These are phyloP conservation scores for Blastobotrys chiropterorum DNA, from an alignment of 805 yeast genomes.

Conservation along the genomic window DNA sequence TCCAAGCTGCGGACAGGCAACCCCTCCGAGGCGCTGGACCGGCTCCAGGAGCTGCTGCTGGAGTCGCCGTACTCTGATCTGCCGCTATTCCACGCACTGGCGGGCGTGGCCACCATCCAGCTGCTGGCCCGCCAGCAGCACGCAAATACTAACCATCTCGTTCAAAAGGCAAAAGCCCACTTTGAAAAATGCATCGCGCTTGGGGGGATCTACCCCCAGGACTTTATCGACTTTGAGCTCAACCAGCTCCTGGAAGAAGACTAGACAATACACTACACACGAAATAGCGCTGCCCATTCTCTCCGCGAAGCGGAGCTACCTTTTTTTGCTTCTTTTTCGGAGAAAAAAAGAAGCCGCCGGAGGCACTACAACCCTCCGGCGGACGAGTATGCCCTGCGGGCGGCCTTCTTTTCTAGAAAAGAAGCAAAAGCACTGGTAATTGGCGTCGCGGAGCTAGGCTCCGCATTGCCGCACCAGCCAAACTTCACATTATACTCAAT, in stretches of 20 bases:
- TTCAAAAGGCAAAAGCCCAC: slow-evolving; percentile 9
- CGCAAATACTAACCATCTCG: slow-evolving; percentile 1
- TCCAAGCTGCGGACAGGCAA: slow-evolving; percentile 14
- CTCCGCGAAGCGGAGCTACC: no score
- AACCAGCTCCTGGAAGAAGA: background rate
- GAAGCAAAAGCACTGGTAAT: no score
- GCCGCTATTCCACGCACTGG: slow-evolving; percentile 15
- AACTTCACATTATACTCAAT: no score
- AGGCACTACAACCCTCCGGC: no score
- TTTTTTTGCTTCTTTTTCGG: no score
- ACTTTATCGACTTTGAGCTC: slow-evolving; percentile 16
- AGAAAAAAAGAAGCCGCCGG: no score
- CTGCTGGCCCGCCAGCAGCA: slow-evolving; percentile 8
- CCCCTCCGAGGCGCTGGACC: slow-evolving; percentile 16
- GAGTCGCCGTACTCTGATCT: slow-evolving; percentile 18
- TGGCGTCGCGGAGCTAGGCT: no score
- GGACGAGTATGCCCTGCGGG: no score
- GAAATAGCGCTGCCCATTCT: background rate
- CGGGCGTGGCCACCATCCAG: slow-evolving; percentile 21
- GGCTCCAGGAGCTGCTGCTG: slow-evolving; percentile 18
- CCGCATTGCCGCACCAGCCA: no score
- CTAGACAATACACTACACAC: background rate
- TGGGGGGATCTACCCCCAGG: slow-evolving; percentile 20
- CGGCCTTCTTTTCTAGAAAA: no score
- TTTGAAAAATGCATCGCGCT: slow-evolving; percentile 14